Conservation (phyloP, 1,284 basidiomycete genomes). For the Peniophora sp. region DNA sequence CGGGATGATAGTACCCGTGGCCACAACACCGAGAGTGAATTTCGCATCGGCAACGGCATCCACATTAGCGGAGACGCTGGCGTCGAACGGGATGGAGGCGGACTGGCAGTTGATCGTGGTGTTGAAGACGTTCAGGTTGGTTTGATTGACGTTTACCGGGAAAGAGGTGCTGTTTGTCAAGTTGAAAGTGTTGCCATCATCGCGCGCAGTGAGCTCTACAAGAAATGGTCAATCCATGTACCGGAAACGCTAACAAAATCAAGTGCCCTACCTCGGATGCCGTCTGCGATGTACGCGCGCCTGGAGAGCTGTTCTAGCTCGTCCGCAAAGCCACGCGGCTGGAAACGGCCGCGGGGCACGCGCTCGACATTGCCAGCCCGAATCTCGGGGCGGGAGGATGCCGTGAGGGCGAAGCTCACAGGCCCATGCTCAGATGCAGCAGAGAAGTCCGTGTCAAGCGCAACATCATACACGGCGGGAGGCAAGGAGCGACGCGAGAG, state of each 20-base stretch:
- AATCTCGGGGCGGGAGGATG: not conserved
- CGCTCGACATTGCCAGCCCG: not conserved
- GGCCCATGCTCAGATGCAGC: conserved; percentile 12
- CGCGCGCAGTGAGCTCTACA: not conserved
- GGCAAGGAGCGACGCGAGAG: conserved; percentile 23
- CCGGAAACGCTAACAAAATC: not conserved
- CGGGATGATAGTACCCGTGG: conserved; percentile 34
- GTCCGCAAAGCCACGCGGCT: not conserved
- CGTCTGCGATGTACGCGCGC: not conserved
- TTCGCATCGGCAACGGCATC: conserved; percentile 27
- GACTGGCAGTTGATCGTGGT: conserved; percentile 29
- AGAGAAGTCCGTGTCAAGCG: conserved; percentile 34
- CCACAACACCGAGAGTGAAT: conserved; percentile 32
- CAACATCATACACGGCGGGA: conserved; percentile 30
- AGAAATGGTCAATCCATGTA: not conserved
- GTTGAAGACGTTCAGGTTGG: conserved; percentile 31
- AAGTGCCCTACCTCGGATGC: not conserved
- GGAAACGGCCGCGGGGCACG: not conserved
- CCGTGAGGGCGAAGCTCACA: conserved; percentile 5
- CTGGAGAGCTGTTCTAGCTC: not conserved
- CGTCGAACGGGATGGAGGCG: conserved; percentile 17
- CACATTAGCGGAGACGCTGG: conserved; percentile 30
- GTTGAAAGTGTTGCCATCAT: not conserved
- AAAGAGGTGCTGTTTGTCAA: conserved; percentile 12
- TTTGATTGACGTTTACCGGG: conserved; percentile 25